A percentile compares a stretch with the other conserved stretches of the same genome.
Evolutionary conservation across 225 moss, liverwort and hornwort species (phyloP).

Genomic region (Bryoerythrophyllum caledonicum): DNA sequence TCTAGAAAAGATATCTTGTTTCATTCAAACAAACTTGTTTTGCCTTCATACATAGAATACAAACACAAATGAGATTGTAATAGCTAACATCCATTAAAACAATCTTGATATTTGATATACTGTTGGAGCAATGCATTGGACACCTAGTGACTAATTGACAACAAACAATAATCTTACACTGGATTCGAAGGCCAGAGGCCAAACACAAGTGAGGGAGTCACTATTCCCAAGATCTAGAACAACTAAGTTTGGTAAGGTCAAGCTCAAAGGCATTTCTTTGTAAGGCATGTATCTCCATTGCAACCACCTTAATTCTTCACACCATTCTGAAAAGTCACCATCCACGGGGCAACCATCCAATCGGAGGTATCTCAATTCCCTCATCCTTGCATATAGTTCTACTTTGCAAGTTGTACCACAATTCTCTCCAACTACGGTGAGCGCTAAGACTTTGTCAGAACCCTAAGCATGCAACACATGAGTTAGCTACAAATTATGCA

Average conservation of each 20-base stretch:
- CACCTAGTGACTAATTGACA: too few species aligned
- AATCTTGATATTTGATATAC: not conserved
- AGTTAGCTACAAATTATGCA: not conserved
- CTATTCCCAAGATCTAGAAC: not conserved
- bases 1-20: too few species aligned
- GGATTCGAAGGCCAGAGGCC: not conserved
- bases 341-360: not conserved
- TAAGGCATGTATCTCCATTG: not conserved
- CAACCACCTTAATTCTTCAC: not conserved
- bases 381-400: not conserved
- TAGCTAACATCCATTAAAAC: not conserved
- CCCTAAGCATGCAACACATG: not conserved
- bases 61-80: not conserved
- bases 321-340: not conserved
- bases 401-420: not conserved
- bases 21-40: not conserved
- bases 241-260: not conserved
- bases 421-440: not conserved
- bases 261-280: not conserved
- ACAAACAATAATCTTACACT: too few species aligned
- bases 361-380: not conserved
- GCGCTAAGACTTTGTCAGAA: not conserved
- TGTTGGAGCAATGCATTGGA: not conserved
- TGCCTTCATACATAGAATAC: too few species aligned
- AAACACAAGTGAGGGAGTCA: not conserved